A percentile compares a stretch with the other conserved stretches of the same genome.
Evolutionary conservation across 805 yeast species (phyloP).

Genomic region (Maudiozyma pseudohumilis): DNA sequence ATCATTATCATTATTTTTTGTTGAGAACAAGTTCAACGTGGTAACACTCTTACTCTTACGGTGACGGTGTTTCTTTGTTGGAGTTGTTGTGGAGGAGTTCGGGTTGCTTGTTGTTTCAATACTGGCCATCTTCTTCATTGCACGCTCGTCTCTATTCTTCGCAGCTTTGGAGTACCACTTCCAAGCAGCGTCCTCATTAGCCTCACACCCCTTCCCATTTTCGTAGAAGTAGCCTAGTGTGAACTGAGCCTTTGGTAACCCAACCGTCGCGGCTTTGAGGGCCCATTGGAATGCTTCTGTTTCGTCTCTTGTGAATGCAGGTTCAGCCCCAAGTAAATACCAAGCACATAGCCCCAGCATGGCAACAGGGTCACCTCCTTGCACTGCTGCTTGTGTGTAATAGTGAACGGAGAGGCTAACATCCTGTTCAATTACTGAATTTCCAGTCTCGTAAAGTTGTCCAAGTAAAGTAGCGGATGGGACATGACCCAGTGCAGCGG

Average conservation of each 20-base stretch:
- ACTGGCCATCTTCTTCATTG: conserved; percentile 29
- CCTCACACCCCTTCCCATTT: conserved; percentile 76
- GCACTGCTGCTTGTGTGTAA: conserved; percentile 81
- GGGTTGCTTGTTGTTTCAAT: conserved; percentile 2
- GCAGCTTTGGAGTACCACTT: conserved; percentile 74
- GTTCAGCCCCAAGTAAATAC: conserved; percentile 87
- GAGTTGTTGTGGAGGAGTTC: background rate
- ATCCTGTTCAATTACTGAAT: conserved; percentile 59
- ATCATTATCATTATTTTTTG: background rate
- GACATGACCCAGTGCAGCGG: conserved; percentile 79
- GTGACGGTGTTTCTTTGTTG: conserved; percentile 4
- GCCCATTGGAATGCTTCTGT: conserved; percentile 95
- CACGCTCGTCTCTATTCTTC: conserved; percentile 45
- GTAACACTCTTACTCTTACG: conserved; percentile 14
- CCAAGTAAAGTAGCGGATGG: conserved; percentile 77
- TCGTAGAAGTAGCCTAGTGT: conserved; percentile 78
- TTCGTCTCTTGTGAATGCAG: conserved; percentile 67
- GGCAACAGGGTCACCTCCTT: conserved; percentile 69
- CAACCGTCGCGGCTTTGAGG: conserved; percentile 65
- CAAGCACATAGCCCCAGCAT: conserved; percentile 95
- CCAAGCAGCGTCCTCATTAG: conserved; percentile 46
- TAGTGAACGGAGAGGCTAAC: conserved; percentile 81
- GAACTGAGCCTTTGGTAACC: conserved; percentile 73
- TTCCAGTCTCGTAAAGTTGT: conserved; percentile 70
- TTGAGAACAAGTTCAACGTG: conserved; percentile 18